Percentiles rank a stretch among this genome's conserved stretches.
Evolutionary conservation across 768 basidiomycete genomes (phyloP).

Genomic region (Boletus pseudo-olivaceus): DNA sequence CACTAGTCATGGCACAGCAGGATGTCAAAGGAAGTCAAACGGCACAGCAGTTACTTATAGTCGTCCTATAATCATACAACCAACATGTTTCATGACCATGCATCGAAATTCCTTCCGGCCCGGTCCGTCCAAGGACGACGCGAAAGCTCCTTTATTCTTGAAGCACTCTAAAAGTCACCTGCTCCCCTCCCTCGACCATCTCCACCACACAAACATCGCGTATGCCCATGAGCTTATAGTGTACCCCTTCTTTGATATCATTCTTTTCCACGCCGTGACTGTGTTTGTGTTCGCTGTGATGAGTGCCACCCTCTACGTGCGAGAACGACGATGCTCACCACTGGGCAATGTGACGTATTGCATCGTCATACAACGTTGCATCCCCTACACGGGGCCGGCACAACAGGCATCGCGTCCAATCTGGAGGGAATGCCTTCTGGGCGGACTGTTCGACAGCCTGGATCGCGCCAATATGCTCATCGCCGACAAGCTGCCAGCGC

Average conservation of each 20-base stretch:
- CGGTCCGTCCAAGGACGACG: no score
- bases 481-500: constrained; percentile 10
- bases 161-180: constrained; percentile 5
- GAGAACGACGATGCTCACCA: neutral
- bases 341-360: neutral
- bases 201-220: neutral
- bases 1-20: constrained; percentile 13
- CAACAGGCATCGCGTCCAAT: constrained; percentile 6
- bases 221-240: neutral
- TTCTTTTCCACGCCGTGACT: constrained; percentile 3
- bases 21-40: neutral
- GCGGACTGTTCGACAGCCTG: constrained; percentile 3
- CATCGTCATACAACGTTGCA: neutral
- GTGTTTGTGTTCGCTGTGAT: neutral
- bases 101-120: neutral
- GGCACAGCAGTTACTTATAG: neutral
- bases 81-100: neutral
- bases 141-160: neutral
- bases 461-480: constrained; percentile 5
- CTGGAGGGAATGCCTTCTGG: neutral
- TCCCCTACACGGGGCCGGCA: constrained; percentile 9
- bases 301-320: neutral
- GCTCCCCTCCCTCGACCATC: neutral
- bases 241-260: neutral
- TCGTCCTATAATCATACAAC: neutral